Evolutionary conservation across 1,284 basidiomycete genomes (phyloP).

Genomic region (Puccinia coronata): DNA sequence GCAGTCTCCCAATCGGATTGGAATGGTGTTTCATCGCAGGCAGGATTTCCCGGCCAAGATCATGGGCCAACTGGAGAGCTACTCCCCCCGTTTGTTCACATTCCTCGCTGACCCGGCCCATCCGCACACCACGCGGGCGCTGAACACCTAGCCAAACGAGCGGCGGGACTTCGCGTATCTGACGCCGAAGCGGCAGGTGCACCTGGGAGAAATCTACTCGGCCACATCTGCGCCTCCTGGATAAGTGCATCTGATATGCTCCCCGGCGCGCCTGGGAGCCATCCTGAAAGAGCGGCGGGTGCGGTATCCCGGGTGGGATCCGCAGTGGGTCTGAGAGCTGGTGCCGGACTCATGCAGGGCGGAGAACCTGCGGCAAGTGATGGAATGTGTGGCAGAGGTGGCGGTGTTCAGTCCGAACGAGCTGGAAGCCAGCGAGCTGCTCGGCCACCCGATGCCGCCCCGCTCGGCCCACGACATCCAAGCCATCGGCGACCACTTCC

Average conservation of each 20-base stretch:
- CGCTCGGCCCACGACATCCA: conserved; percentile 9
- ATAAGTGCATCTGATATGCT: conserved; percentile 39
- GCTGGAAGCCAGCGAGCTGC: conserved; percentile 26
- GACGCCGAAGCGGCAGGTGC: conserved; percentile 29
- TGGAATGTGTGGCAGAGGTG: not conserved
- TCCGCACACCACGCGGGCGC: conserved; percentile 22
- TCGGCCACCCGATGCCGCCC: conserved; percentile 14
- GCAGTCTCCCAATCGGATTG: conserved; percentile 25
- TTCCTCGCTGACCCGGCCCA: conserved; percentile 31
- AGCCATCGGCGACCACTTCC: conserved; percentile 8
- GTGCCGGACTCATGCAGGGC: conserved; percentile 34
- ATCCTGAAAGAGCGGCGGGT: not conserved
- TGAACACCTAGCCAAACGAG: conserved; percentile 38
- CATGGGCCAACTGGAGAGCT: conserved; percentile 28
- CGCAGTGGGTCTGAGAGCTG: conserved; percentile 35
- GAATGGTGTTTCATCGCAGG: conserved; percentile 39
- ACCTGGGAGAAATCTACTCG: not conserved
- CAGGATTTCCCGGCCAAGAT: too few species aligned
- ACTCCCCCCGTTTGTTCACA: conserved; percentile 29
- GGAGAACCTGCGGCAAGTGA: conserved; percentile 20
- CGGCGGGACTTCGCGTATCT: conserved; percentile 38
- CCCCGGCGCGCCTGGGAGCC: not conserved
- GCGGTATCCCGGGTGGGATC: not conserved
- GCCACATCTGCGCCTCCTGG: not conserved
- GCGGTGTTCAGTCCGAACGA: conserved; percentile 42